Conservation (phyloP, 2,329 filamentous ascomycete species). For the Arthroderma uncinatum region DNA sequence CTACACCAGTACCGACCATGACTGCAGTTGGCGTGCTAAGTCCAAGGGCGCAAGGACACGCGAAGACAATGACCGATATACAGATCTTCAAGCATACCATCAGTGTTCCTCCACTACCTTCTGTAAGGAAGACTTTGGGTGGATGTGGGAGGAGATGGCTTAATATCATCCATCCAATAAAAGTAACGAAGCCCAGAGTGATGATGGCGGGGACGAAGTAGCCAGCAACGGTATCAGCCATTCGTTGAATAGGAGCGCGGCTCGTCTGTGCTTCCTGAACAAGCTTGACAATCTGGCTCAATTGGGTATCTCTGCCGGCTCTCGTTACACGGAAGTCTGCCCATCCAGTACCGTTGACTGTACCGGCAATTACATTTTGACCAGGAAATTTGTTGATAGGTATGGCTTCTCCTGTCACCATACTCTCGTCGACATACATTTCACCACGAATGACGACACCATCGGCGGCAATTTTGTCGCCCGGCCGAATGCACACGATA, state of each 20-base stretch:
- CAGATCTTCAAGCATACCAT: conserved; percentile 97
- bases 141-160: conserved; percentile 75
- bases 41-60: conserved; percentile 92
- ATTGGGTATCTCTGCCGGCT: conserved; percentile 86
- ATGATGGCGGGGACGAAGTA: conserved; percentile 91
- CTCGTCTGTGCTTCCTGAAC: conserved; percentile 95
- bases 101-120: conserved; percentile 73
- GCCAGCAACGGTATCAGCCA: conserved; percentile 82
- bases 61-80: conserved; percentile 97
- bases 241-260: conserved; percentile 82
- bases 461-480: conserved; percentile 93
- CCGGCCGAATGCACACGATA: conserved; percentile 81
- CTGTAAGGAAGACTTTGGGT: conserved; percentile 75
- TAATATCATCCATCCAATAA: conserved; percentile 85
- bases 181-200: conserved; percentile 70
- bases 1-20: conserved; percentile 97
- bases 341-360: conserved; percentile 85
- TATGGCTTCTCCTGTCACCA: conserved; percentile 97
- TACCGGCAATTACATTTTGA: conserved; percentile 73
- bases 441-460: conserved; percentile 77
- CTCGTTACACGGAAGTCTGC: conserved; percentile 86
- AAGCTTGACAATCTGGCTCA: conserved; percentile 96
- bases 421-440: conserved; percentile 91
- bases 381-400: conserved; percentile 82
- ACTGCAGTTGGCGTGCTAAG: conserved; percentile 92